Conservation (phyloP, 179 eudicot genomes). For the Patellifolia procumbens region DNA sequence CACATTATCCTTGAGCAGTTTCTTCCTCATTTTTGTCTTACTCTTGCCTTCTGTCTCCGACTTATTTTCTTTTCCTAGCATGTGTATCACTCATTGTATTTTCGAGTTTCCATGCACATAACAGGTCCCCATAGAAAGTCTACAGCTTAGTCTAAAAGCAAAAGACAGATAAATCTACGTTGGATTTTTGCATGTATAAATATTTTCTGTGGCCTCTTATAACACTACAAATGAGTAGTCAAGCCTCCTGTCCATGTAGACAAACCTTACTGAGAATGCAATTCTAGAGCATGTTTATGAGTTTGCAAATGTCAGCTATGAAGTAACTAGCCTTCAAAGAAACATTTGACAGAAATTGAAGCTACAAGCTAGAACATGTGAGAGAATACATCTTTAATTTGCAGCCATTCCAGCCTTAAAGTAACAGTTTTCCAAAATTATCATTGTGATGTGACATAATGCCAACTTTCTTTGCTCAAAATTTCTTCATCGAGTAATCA, state of each 20-base stretch:
- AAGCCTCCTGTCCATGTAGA: neutral
- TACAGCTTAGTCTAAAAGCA: neutral
- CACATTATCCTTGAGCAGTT: neutral
- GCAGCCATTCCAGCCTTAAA: conserved; percentile 29
- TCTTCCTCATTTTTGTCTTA: neutral
- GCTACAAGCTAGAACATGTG: conserved; percentile 25
- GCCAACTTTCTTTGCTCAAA: conserved; percentile 29
- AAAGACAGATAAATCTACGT: neutral
- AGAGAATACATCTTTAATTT: conserved; percentile 14
- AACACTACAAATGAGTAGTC: neutral
- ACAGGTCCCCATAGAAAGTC: too few species aligned
- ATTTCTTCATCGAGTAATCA: conserved; percentile 19
- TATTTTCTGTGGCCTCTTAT: neutral
- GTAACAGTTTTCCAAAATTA: conserved; percentile 26
- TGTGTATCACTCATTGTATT: neutral
- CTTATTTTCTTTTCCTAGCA: neutral
- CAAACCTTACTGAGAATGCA: conserved; percentile 30
- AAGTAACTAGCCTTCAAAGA: conserved; percentile 24
- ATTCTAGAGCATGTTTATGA: conserved; percentile 22
- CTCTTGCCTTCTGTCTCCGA: neutral
- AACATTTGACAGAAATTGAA: conserved; percentile 27
- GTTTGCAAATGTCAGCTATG: conserved; percentile 13
- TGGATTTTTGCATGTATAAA: neutral
- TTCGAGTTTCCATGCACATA: neutral
- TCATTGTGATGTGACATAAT: conserved; percentile 29